Base-by-base conservation (phyloP, 1,284 basidiomycete genomes). In the Trametes versicolor region DNA sequence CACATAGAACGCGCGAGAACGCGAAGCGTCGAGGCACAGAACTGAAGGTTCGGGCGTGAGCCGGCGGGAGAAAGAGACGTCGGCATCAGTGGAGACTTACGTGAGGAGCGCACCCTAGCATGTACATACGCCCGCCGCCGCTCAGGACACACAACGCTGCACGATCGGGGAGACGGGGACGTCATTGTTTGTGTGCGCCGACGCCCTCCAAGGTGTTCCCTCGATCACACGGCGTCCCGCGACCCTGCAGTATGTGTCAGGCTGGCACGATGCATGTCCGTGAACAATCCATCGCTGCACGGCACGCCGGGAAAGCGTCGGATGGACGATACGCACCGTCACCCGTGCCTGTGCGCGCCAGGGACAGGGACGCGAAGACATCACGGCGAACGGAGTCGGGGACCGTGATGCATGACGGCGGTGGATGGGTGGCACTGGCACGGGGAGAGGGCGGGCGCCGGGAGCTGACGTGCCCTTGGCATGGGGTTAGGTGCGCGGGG, bases 331-430 rank as follows among this genome's bases (percentile, higher is more conserved):
- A 23, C 45, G 36, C 34, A 19, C 41, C 41, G 41, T 12, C 45
- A n/a, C n/a, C n/a, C n/a, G 60, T 62, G 60, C 52, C 54, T 62
- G 23, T 49, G 45, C 25, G 52, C 9, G 36, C 60, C 53, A 55
- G 52, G 60, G 59, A 15, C 53, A 62, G 52, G 53, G 52, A 49
- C 45, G 25, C 29, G 60, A 55, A 45, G 23, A 27, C 53, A 25
- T 41, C 53, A 29, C 25, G 53, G 9, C 41, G 12, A 36, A 23
- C 49, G 15, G 7, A 29, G 4, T 13, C 50, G 29, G 29, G 29
- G 29, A 32, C 29, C 17, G 29, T 17, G 15, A 19, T 32, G 50
- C 29, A 51, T 34, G 50, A 55, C 53, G 39, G 49, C n/a, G 37
- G 36, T 32, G 29, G 29, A 32, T 32, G 29, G 29, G 29, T 32